These are phyloP conservation scores for Taxawa tesnikishii DNA, from an alignment of 2,329 filamentous ascomycete genomes.

Conservation along the genomic window DNA sequence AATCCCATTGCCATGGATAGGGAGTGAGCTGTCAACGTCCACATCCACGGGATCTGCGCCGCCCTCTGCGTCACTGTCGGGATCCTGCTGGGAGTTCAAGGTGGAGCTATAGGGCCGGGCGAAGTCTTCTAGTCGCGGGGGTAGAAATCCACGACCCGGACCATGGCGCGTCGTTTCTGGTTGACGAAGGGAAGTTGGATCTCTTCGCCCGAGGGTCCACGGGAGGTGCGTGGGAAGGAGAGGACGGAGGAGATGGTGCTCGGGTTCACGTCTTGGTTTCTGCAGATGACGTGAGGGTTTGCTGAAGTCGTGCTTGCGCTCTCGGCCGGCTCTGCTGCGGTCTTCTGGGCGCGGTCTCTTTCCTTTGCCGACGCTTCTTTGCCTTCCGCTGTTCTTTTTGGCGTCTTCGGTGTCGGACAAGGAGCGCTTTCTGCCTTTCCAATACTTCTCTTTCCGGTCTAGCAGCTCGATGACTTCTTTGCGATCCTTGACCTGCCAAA, in stretches of 20 bases:
- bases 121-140: too few species aligned
- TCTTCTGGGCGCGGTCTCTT: slow-evolving; percentile 22
- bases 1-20: slow-evolving; percentile 87
- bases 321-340: slow-evolving; percentile 12
- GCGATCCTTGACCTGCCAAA: slow-evolving; percentile 20
- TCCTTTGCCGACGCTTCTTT: slow-evolving; percentile 18
- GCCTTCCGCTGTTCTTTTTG: slow-evolving; percentile 22
- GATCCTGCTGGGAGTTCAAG: too few species aligned
- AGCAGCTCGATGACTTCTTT: slow-evolving; percentile 45
- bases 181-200: slow-evolving; percentile 60
- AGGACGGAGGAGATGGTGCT: slow-evolving; percentile 37
- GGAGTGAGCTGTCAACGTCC: slow-evolving; percentile 19
- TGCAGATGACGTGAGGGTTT: too few species aligned
- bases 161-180: slow-evolving; percentile 53
- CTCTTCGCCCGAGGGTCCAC: slow-evolving; percentile 5
- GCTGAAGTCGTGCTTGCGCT: too few species aligned
- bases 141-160: slow-evolving; percentile 73
- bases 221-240: background rate
- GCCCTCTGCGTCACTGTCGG: too few species aligned
- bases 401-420: background rate
- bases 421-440: slow-evolving; percentile 20
- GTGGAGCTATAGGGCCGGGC: too few species aligned
- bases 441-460: slow-evolving; percentile 52
- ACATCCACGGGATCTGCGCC: slow-evolving; percentile 12
- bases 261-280: slow-evolving; percentile 27